Evolutionary conservation across 495 filamentous ascomycete species (phyloP).

Genomic region (Cryomyces minteri): DNA sequence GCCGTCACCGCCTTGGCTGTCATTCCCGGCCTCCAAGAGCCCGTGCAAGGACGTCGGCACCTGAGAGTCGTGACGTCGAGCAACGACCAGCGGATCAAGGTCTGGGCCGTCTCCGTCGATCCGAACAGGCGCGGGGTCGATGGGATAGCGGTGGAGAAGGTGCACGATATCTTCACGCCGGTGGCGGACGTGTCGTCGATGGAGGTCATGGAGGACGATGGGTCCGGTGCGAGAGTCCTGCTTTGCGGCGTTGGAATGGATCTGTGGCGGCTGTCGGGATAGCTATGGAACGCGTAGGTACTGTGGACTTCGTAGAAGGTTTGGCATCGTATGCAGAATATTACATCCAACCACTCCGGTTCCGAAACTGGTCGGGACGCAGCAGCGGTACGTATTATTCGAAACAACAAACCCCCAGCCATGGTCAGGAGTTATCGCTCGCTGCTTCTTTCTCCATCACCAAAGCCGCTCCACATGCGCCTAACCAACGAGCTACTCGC

Average conservation of each 20-base stretch:
- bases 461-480: too few species aligned
- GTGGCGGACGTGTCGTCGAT: slow-evolving; percentile 43
- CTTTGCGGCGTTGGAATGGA: slow-evolving; percentile 41
- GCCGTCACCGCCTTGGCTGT: slow-evolving; percentile 51
- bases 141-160: slow-evolving; percentile 15
- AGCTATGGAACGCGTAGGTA: neutral
- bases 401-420: too few species aligned
- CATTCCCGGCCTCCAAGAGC: slow-evolving; percentile 11
- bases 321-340: too few species aligned
- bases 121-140: slow-evolving; percentile 15
- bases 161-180: too few species aligned
- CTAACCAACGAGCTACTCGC: too few species aligned
- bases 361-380: too few species aligned
- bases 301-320: too few species aligned
- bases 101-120: slow-evolving; percentile 40
- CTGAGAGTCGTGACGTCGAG: slow-evolving; percentile 15
- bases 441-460: too few species aligned
- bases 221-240: slow-evolving; percentile 17
- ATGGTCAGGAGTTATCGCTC: too few species aligned
- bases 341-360: too few species aligned
- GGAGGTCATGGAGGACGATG: slow-evolving; percentile 15
- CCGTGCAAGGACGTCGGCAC: too few species aligned
- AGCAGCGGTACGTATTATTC: too few species aligned
- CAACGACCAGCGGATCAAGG: slow-evolving; percentile 66
- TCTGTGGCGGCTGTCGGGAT: slow-evolving; percentile 11